Base-by-base conservation (phyloP, 108 stramenopile genomes). In the Aurantiochytrium sp. region DNA sequence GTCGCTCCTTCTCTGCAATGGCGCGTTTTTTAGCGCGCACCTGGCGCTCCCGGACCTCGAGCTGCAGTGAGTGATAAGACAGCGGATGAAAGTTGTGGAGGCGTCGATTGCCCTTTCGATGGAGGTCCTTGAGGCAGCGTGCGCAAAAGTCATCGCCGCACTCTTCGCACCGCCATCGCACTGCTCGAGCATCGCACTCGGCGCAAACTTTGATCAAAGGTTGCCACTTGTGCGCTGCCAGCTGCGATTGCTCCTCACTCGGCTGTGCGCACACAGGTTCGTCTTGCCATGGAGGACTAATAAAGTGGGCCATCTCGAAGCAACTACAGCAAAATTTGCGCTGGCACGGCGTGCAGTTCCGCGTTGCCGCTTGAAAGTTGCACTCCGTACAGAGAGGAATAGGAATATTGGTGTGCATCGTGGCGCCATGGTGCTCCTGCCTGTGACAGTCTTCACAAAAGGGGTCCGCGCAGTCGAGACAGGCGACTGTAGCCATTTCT, bases 121-220 rank as follows among this genome's bases (percentile, higher is more conserved):
- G 76, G n/a, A 83, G 49, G 2, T 53, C 49, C 76, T 83, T 83
- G 51, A 83, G 51, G 51, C 76, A 83, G 6, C 49, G 49, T 18
- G 76, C 19, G 23, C 76, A 83, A 23, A 83, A 83, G 23, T 83
- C 76, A 45, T 83, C 76, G 10, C 76, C 76, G 76, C 76, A 83
- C 1, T 53, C 76, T 53, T 83, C 76, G 76, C 76, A 83, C 25
- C 76, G 76, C 76, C 76, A 83, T 25, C 76, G 45, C 49, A 83
- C 76, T 0, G 76, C 76, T 6, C 51, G 1, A 6, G 76, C 45
- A 8, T 83, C 76, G 51, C 76, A 83, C 51, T 83, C 76, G 23
- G 49, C 51, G 51, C 76, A 83, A 8, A 53, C 49, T 45, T 83
- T 83, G 49, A 83, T 45, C 1, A 83, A 6, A 16, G 76, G 49